Base-by-base conservation (phyloP, 1,139 yeast genomes). In the Geotrichum bryndzae region DNA sequence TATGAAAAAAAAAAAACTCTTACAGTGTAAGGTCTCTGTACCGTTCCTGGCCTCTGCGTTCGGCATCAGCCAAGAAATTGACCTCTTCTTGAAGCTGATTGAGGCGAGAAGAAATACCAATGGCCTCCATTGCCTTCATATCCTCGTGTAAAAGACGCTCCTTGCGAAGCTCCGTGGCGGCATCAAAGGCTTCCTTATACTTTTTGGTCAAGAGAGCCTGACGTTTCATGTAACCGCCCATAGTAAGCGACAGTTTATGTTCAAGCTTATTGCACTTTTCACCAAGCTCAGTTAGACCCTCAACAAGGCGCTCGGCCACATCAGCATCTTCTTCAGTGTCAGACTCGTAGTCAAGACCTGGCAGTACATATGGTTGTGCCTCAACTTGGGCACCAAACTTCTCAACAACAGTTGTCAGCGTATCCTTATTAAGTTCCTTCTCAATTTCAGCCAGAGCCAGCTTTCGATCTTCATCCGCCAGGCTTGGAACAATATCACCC, bases 31-130 rank as follows among this genome's bases (percentile, higher is more conserved):
- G 58, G 52, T 70, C 74, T 18, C 72, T 66, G 58, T 71, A 75
- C 56, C 70, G 67, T 56, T 71, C 77, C 67, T 74, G 79, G 0
- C 74, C 77, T 11, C 58, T 64, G 29, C 75, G 71, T 60, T 81
- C 84, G 0, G 79, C 79, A 46, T 73, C 73, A 1, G 74, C 73
- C 41, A 82, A 67, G 3, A 61, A 66, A 61, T 80, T 79, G 31
- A 79, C 81, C 60, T 76, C 72, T 22, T 74, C 77, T 64, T 80
- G 80, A 35, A 81, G 67, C 1, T 68, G 53, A 2, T 70, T 68
- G 0, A 74, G 65, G 38, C 83, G 70, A 6, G 66, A 50, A 7
- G 70, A 69, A 31, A 78, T 68, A 0, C 75, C 77, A 0, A 67
- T 60, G 1, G 68, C 65, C 66, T 82, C 86, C 62, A 72, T 61